Evolutionary conservation across 352 stramenopile species (phyloP), one percentile per base, ranked within the genome.

Genomic region (Phytopythium sindhum): DNA sequence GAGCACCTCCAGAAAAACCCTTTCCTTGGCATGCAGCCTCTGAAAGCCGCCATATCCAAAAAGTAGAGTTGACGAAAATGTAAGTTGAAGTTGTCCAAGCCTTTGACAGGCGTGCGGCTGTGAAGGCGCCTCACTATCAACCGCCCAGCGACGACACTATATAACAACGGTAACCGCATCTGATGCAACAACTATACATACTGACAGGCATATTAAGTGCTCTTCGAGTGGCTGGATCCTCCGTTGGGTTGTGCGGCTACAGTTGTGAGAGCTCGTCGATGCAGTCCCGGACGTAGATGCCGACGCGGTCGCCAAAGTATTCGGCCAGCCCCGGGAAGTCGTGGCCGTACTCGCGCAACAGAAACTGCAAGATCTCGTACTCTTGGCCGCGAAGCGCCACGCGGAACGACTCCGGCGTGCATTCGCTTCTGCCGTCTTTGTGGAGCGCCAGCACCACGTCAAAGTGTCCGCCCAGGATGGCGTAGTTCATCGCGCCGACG

Each of bases 401-500:
- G 19, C 39, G 41, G 44, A 70, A 67, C 14, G 65, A 63, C 19
- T 59, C 39, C 0, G 29, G 26, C n/a, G 60, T 67, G 55, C 60
- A 67, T 3, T 53, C 60, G 15, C 54, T 47, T 24, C 39, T 44
- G 4, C 39, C 24, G 35, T 66, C 33, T 5, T 41, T 42, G 37
- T 60, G 51, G 8, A 66, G 60, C 60, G 28, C 56, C 17, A 59
- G 51, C 21, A 60, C 60, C 19, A 66, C 42, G 15, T 42, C 60
- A 12, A 60, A 60, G 23, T 66, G 60, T 4, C 60, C 60, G 14
- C 51, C 51, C 6, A 56, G 23, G 39, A 53, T 47, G 29, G 65
- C 65, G 33, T 67, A 61, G 61, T 71, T 61, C 65, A 71, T 71
- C 1, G 56, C 55, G 29, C 61, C 63, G 50, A 56, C 29, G 2